Base-by-base conservation (phyloP, 371 early-diverging fungal genomes). In the Capniomyces stellatus region DNA sequence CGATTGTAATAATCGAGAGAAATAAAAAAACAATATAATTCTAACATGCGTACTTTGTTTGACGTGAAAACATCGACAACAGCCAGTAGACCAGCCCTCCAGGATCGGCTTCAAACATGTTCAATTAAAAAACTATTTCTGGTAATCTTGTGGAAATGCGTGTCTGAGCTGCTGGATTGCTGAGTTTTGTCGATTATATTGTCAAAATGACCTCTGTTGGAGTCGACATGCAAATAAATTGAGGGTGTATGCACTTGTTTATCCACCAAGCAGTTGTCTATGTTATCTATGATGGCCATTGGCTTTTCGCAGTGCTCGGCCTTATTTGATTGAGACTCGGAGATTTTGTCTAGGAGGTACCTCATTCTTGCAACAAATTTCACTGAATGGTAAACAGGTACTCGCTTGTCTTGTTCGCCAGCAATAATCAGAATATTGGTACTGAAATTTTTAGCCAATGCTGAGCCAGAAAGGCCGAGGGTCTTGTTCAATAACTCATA, bases 381-480 rank as follows among this genome's bases (percentile, higher is more conserved):
- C 3, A 83, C 62, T 0, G 84, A 77, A 49, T 87, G 87, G 70
- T 83, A 81, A 15, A 73, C 75, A n/a, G 77, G 75, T 6, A 86
- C 87, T 0, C 88, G 71, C 57, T 77, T 79, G 55, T 87, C 88
- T 41, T 75, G 75, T 53, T 79, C 72, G 2, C 83, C 86, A 40
- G 79, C 83, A 0, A 82, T 81, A n/a, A 84, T 74, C 61, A 83
- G 70, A 2, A 87, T 59, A 0, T 83, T 75, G 2, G 89, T 82
- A 1, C 66, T 19, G 24, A n/a, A 25, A 6, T 4, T 22, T 10
- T 35, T 52, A 12, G 15, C 25, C 15, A n/a, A 22, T n/a, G 21
- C 12, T 46, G 46, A 8, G 55, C 10, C 21, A 18, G 23, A n/a
- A n/a, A n/a, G n/a, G n/a, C n/a, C n/a, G 6, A 15, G 15, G 35